A percentile compares a stretch with the other conserved stretches of the same genome.
Evolutionary conservation across 345 rosid species (phyloP).

Genomic region (Eucalyptus melliodora): DNA sequence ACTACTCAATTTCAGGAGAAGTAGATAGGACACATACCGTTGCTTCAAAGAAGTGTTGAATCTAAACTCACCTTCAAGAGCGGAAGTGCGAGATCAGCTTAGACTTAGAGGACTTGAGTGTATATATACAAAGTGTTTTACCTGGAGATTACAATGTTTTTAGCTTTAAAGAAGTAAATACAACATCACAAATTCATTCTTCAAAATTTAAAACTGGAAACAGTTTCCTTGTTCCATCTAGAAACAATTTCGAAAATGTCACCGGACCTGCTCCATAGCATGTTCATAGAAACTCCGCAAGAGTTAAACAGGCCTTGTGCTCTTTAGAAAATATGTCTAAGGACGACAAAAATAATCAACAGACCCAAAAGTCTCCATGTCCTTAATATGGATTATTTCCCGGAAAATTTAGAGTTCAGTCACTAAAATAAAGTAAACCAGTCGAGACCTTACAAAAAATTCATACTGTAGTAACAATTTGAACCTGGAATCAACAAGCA

Average conservation of each 20-base stretch:
- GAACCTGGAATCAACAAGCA: conserved; percentile 88
- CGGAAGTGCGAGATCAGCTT: not conserved
- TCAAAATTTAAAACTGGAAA: not conserved
- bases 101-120: not conserved
- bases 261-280: not conserved
- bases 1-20: not conserved
- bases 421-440: not conserved
- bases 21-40: not conserved
- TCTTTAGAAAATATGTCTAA: not conserved
- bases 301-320: not conserved
- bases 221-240: not conserved
- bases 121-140: not conserved
- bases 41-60: not conserved
- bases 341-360: not conserved
- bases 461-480: not conserved
- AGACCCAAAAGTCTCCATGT: not conserved
- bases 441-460: not conserved
- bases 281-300: not conserved
- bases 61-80: not conserved
- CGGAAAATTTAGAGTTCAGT: not conserved
- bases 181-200: not conserved
- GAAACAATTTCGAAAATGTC: not conserved
- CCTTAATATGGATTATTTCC: not conserved
- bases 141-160: not conserved
- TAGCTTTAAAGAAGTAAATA: not conserved